phyloP scores from a whole-genome alignment of 139 green algal species.

The Limnomonas spitsbergensis region DNA sequence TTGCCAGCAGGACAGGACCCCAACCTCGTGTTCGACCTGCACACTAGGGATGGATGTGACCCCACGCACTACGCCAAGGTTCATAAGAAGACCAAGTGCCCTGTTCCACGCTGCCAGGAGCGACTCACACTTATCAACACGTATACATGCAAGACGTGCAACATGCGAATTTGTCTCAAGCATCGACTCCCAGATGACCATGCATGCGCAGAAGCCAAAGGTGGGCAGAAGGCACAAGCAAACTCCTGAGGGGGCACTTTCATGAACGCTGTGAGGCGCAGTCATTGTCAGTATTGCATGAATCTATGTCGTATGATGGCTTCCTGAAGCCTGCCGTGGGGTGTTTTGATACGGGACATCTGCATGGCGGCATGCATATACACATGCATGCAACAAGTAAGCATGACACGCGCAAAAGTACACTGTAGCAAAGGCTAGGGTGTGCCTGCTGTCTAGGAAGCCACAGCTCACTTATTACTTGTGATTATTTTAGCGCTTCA shows the following conservation, averaged over 20 bases:
- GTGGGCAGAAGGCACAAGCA: conserved; percentile 9
- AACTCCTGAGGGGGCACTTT: background rate
- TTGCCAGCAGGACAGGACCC: conserved; percentile 37
- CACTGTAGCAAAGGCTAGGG: too few species aligned
- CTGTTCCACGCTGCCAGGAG: conserved; percentile 56
- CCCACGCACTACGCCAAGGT: conserved; percentile 68
- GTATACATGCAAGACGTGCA: conserved; percentile 61
- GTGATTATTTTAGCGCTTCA: too few species aligned
- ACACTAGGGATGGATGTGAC: conserved; percentile 55
- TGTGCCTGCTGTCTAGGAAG: too few species aligned
- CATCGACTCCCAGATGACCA: conserved; percentile 69
- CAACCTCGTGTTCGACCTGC: conserved; percentile 50
- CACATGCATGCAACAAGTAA: background rate
- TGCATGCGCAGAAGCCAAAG: conserved; percentile 40
- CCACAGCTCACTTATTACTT: too few species aligned
- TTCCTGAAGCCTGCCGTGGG: background rate
- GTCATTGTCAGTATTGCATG: too few species aligned
- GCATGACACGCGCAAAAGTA: background rate
- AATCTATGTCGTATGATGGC: too few species aligned
- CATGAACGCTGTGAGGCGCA: too few species aligned
- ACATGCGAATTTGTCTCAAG: conserved; percentile 57
- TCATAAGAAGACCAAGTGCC: conserved; percentile 49
- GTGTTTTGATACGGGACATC: background rate
- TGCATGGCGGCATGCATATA: background rate
- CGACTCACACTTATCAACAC: conserved; percentile 69